Percentiles rank a stretch among this genome's conserved stretches.
These are phyloP conservation scores for Trichoderma asperelloides DNA, from an alignment of 495 filamentous ascomycete species.

Conservation along the genomic window DNA sequence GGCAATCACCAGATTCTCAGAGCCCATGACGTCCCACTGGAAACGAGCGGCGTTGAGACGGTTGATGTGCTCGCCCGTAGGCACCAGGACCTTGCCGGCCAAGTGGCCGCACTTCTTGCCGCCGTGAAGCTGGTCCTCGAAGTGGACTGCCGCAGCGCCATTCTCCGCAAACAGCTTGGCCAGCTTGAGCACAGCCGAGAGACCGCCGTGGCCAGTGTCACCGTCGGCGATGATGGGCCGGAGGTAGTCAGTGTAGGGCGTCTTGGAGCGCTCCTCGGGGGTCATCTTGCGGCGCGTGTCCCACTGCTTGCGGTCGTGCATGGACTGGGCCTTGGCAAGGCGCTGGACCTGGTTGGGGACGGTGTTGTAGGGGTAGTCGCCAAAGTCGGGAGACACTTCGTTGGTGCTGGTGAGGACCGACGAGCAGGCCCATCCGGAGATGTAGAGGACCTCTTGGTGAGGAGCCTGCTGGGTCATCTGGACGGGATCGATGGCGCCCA, in stretches of 20 bases:
- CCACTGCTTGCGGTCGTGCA: slow-evolving; percentile 95
- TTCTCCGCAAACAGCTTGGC: slow-evolving; percentile 99
- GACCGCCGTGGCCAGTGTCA: slow-evolving; percentile 87
- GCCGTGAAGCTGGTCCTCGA: slow-evolving; percentile 95
- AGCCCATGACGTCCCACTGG: slow-evolving; percentile 97
- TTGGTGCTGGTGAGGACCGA: slow-evolving; percentile 87
- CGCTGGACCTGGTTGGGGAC: slow-evolving; percentile 97
- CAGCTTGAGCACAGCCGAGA: slow-evolving; percentile 89
- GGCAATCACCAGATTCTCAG: slow-evolving; percentile 87
- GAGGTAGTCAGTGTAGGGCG: slow-evolving; percentile 83
- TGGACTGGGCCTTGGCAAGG: slow-evolving; percentile 87
- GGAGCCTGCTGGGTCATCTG: slow-evolving; percentile 99
- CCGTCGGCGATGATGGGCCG: slow-evolving; percentile 96
- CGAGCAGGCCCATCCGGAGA: slow-evolving; percentile 96
- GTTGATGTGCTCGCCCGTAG: slow-evolving; percentile 92
- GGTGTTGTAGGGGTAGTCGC: slow-evolving; percentile 97
- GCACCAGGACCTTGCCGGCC: slow-evolving; percentile 92
- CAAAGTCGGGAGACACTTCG: slow-evolving; percentile 94
- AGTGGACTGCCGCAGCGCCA: slow-evolving; percentile 91
- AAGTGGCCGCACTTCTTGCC: slow-evolving; percentile 98
- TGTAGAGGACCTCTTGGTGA: slow-evolving; percentile 90
- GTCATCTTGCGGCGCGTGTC: slow-evolving; percentile 71
- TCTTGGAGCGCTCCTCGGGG: slow-evolving; percentile 56
- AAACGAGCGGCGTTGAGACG: slow-evolving; percentile 83
- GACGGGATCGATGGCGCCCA: slow-evolving; percentile 95